A percentile compares a stretch with the other conserved stretches of the same genome.
phyloP scores from a whole-genome alignment of 257 asterid genomes.

The Coffea eugenioides region DNA sequence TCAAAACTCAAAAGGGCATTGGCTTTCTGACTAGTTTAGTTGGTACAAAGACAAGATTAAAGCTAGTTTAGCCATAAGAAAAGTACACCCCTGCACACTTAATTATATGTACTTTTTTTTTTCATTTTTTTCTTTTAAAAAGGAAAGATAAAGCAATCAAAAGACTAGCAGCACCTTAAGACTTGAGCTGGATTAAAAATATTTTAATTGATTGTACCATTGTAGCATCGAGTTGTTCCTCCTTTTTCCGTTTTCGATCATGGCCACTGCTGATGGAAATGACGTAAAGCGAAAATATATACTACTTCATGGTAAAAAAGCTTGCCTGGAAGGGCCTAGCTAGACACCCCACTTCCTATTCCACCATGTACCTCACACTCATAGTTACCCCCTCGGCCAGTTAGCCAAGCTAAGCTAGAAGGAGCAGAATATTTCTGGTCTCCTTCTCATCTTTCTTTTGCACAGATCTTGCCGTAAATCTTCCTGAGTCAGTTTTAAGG shows the following conservation, averaged over 20 bases:
- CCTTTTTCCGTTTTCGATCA: slow-evolving; percentile 28
- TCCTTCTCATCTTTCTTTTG: too few species aligned
- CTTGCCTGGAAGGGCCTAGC: slow-evolving; percentile 23
- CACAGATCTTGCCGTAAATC: background rate
- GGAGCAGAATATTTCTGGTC: too few species aligned
- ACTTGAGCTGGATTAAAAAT: background rate
- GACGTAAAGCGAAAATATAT: slow-evolving; percentile 40
- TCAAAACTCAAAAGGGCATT: slow-evolving; percentile 6
- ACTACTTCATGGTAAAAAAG: background rate
- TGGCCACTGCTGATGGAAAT: slow-evolving; percentile 32
- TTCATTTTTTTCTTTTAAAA: background rate
- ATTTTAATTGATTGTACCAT: background rate
- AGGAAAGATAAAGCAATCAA: background rate
- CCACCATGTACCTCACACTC: background rate
- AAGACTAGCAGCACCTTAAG: background rate
- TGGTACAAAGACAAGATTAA: background rate
- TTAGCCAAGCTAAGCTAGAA: too few species aligned
- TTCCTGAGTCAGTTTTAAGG: background rate
- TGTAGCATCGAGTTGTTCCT: slow-evolving; percentile 17
- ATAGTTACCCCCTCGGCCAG: too few species aligned
- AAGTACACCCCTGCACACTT: background rate
- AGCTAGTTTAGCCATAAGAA: background rate
- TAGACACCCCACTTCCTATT: background rate
- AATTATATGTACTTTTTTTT: background rate
- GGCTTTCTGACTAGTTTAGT: slow-evolving; percentile 1